Percentiles rank a stretch among this genome's conserved stretches.
phyloP scores from a whole-genome alignment of 2,329 filamentous ascomycete species.

The Xylaria arbuscula region DNA sequence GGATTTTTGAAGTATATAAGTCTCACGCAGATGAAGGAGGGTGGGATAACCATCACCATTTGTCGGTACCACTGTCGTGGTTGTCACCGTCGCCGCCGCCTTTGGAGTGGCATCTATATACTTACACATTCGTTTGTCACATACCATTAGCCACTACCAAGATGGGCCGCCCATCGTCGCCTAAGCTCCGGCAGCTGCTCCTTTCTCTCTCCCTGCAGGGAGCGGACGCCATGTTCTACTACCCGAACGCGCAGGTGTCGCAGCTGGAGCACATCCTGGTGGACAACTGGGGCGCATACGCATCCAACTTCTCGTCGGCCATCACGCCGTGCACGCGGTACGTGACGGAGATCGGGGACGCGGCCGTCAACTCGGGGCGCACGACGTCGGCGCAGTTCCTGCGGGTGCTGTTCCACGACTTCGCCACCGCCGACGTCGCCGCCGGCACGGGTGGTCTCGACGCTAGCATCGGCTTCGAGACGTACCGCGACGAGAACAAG shows the following conservation, averaged over 20 bases:
- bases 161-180: not conserved
- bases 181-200: not conserved
- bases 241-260: constrained; percentile 41
- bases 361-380: constrained; percentile 43
- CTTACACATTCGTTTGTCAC: no score
- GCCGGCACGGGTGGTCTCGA: constrained; percentile 48
- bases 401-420: constrained; percentile 48
- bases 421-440: constrained; percentile 43
- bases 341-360: constrained; percentile 42
- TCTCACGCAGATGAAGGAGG: not conserved
- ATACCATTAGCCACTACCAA: not conserved
- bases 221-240: constrained; percentile 44
- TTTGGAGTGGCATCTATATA: not conserved
- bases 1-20: not conserved
- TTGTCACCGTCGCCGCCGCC: not conserved
- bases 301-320: constrained; percentile 47
- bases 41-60: not conserved
- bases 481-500: constrained; percentile 44
- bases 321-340: constrained; percentile 47
- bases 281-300: constrained; percentile 45
- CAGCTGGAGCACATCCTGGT: constrained; percentile 46
- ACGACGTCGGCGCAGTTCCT: constrained; percentile 47
- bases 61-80: not conserved
- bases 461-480: constrained; percentile 49
- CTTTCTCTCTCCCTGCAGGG: not conserved